Percentiles rank a stretch among this genome's conserved stretches.
These are phyloP conservation scores for Metschnikowia corniflorae DNA, from an alignment of 805 yeast species.

Conservation along the genomic window DNA sequence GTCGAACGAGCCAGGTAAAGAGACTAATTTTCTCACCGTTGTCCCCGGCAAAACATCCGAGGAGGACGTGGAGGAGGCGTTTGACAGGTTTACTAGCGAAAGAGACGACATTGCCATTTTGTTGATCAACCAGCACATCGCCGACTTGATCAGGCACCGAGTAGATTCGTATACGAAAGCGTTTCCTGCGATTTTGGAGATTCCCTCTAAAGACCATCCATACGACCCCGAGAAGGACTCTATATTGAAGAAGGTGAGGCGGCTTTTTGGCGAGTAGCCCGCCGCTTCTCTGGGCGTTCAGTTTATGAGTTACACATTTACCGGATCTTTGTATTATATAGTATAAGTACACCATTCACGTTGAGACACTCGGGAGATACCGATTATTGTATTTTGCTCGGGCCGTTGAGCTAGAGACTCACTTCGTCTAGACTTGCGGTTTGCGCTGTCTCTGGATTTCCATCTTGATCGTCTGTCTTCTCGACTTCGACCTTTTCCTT, in stretches of 20 bases:
- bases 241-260: constrained; percentile 87
- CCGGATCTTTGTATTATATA: no score
- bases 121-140: constrained; percentile 90
- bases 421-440: constrained; percentile 7
- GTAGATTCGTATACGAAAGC: constrained; percentile 86
- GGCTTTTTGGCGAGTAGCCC: constrained; percentile 88
- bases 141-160: constrained; percentile 78
- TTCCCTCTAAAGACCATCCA: constrained; percentile 98
- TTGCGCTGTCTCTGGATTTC: no score
- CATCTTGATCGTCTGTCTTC: no score
- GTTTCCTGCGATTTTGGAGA: constrained; percentile 94
- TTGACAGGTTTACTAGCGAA: constrained; percentile 63
- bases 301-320: no score
- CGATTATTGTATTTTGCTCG: no score
- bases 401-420: constrained; percentile 5
- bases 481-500: no score
- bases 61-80: constrained; percentile 71
- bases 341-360: no score
- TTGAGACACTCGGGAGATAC: no score
- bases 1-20: constrained; percentile 53
- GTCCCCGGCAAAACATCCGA: constrained; percentile 69
- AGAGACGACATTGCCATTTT: constrained; percentile 92
- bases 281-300: no score
- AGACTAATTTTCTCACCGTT: constrained; percentile 81
- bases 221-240: constrained; percentile 98